phyloP scores from a whole-genome alignment of 1,284 basidiomycete species.

The Boletus hoseneyae region DNA sequence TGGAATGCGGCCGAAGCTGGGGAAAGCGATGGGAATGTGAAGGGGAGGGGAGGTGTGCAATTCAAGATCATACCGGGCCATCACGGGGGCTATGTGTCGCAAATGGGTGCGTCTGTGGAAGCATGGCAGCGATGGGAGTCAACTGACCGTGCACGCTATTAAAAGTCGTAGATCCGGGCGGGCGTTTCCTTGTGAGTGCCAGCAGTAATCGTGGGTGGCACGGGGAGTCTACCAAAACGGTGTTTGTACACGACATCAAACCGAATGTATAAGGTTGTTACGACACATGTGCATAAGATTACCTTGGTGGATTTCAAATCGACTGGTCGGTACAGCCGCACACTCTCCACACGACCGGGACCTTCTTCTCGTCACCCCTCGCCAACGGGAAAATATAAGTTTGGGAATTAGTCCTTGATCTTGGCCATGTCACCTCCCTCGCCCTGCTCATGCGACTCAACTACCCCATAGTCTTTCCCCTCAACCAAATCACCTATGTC shows the following conservation, averaged over 20 bases:
- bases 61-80: conserved; percentile 98
- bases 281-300: conserved; percentile 27
- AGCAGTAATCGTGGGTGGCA: conserved; percentile 96
- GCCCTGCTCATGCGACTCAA: conserved; percentile 30
- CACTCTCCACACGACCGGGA: conserved; percentile 20
- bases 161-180: conserved; percentile 83
- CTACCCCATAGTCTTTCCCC: conserved; percentile 33
- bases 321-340: conserved; percentile 34
- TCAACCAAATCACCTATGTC: conserved; percentile 36
- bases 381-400: conserved; percentile 30
- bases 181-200: conserved; percentile 84
- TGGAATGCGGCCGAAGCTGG: conserved; percentile 87
- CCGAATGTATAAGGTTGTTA: conserved; percentile 34
- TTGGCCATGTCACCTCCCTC: conserved; percentile 20
- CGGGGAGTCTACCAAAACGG: conserved; percentile 84
- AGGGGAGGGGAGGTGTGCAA: conserved; percentile 63
- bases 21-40: conserved; percentile 58
- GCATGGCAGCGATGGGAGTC: conserved; percentile 11
- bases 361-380: conserved; percentile 33
- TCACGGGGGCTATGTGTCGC: conserved; percentile 90
- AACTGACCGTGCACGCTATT: conserved; percentile 22
- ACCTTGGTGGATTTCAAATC: conserved; percentile 30
- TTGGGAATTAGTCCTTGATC: conserved; percentile 13
- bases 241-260: conserved; percentile 89
- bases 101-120: conserved; percentile 70